Evolutionary conservation across 441 rosid species (phyloP), one percentile per base, ranked within the genome.

Genomic region (Arabidopsis hybrid): DNA sequence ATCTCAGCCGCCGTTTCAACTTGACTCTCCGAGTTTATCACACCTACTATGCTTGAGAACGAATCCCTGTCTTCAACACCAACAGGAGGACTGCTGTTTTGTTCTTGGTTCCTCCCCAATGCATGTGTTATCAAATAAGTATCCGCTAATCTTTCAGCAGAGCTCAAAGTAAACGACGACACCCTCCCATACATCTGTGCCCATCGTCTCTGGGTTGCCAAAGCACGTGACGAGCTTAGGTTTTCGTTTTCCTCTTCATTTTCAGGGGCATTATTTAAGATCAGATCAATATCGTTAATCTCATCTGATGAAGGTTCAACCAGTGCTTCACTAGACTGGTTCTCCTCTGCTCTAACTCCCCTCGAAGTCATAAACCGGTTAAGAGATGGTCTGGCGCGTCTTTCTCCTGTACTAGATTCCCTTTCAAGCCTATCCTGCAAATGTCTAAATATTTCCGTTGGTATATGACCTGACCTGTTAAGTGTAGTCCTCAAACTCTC

Each of bases 401-500:
- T 55, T 60, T 72, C 75, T 2, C 84, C 64, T 77, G 80, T 90
- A 74, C 74, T 85, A 76, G 84, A 55, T 71, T 88, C 94, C 57
- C 81, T 82, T 69, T 84, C 93, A 75, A 86, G 81, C 78, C 90
- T 83, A 71, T 82, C 88, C 50, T 88, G 86, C 62, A 91, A 85
- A 18, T 85, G 95, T 14, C 92, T 88, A 67, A 91, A 86, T 93
- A 90, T 78, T 67, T 89, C 96, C 46, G 85, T 90, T 70, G 86
- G 69, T 3, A 91, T 78, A 61, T 78, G 71, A 38, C 86, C 46
- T 80, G 77, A 81, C 76, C 98, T 81, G 47, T 84, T 85, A 80
- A 89, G 80, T 35, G 83, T 79, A 79, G 86, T 94, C 87, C 97
- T 90, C 88, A 84, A 83, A 62, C 97, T 88, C 80, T 94, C 99